A percentile compares a stretch with the other conserved stretches of the same genome.
Evolutionary conservation across 78 protist species (phyloP).

Genomic region (Capsaspora owczarzaki): DNA sequence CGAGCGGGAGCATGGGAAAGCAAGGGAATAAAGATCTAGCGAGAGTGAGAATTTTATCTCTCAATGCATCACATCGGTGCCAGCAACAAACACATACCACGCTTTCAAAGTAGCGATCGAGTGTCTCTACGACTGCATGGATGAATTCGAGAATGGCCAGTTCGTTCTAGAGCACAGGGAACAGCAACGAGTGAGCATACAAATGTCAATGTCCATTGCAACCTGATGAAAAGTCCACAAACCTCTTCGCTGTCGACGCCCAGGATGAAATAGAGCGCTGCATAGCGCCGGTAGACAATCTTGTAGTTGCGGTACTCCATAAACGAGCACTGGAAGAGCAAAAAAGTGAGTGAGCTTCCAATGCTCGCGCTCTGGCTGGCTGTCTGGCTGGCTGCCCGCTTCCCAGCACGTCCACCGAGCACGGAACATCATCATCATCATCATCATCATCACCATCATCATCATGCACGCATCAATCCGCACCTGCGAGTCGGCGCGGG

Average conservation of each 20-base stretch:
- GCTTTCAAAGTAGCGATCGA: constrained; percentile 81
- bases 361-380: too few species aligned
- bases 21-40: neutral
- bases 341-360: neutral
- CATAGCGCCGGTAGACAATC: constrained; percentile 82
- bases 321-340: constrained; percentile 70
- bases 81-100: constrained; percentile 44
- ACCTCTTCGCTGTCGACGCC: constrained; percentile 68
- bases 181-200: neutral
- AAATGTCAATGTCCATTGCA: neutral
- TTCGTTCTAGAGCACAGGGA: constrained; percentile 58
- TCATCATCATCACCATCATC: too few species aligned
- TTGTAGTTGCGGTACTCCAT: constrained; percentile 69
- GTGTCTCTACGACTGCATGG: constrained; percentile 82
- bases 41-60: too few species aligned
- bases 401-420: too few species aligned
- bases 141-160: constrained; percentile 85
- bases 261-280: constrained; percentile 90
- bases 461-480: too few species aligned
- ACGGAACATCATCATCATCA: too few species aligned
- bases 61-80: too few species aligned
- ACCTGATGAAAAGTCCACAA: neutral
- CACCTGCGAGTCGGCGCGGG: constrained; percentile 61
- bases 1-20: neutral
- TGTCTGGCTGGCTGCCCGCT: too few species aligned